Base-by-base conservation (phyloP, 805 yeast species). In the Pichia kluyveri region DNA sequence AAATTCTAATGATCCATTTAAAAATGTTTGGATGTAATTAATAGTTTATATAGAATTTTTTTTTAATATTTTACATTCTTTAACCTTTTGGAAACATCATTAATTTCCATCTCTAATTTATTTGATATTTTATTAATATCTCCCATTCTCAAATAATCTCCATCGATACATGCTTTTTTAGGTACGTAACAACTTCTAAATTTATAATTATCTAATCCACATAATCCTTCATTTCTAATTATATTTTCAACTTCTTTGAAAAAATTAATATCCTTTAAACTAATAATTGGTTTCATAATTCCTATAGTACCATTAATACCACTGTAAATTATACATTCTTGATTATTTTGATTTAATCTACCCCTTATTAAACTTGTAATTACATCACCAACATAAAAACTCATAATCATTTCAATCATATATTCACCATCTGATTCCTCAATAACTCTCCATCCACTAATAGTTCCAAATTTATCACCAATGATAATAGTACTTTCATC, bases 301-400 rank as follows among this genome's bases (percentile, higher is more conserved):
- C 96, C 96, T 18, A 93, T 62, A 0, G 87, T 78, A 0, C 99
- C 99, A 56, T 83, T 86, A 2, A 93, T 54, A 1, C 96, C 93
- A 0, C 83, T 69, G 59, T 85, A 89, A 1, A 87, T 47, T 0
- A 91, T 63, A 23, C 78, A 69, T 38, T 86, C 87, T 17, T 74
- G 67, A 2, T 89, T 95, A 12, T 86, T 85, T 9, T 71, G 62
- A 1, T 76, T 76, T 42, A 85, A 63, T 1, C 71, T 60, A 1
- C 80, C 80, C 47, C 74, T 72, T 32, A 66, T 68, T 52, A 91
- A 71, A 1, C 82, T 69, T 4, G 83, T 81, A 0, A 85, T 77
- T 8, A 85, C 77, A 58, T 93, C 99, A 27, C 77, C 82, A 3
- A 83, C 57, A 61, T 71, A 80, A 60, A 77, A 83, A 54, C 85